phyloP scores from a whole-genome alignment of 2,329 filamentous ascomycete genomes.

The Lecanicillium sp. region DNA sequence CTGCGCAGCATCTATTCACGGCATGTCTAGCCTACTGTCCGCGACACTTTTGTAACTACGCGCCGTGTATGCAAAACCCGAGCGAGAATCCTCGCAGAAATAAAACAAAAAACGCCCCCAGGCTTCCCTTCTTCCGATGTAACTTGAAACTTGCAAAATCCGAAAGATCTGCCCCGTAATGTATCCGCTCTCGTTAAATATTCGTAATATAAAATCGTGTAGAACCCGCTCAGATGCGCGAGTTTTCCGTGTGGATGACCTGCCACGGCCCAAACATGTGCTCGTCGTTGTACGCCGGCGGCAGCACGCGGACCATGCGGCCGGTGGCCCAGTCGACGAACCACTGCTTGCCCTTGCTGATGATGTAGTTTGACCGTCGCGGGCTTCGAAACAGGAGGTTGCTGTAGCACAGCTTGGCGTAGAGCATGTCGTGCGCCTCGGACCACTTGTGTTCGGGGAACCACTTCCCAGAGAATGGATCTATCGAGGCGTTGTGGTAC shows the following conservation, averaged over 20 bases:
- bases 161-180: background rate
- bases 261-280: slow-evolving; percentile 46
- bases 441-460: slow-evolving; percentile 50
- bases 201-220: slow-evolving; percentile 3
- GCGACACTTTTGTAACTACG: too few species aligned
- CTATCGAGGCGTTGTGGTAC: slow-evolving; percentile 39
- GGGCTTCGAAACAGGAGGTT: slow-evolving; percentile 51
- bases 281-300: slow-evolving; percentile 48
- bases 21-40: too few species aligned
- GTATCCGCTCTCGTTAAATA: slow-evolving; percentile 2
- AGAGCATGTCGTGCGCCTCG: slow-evolving; percentile 50
- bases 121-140: too few species aligned
- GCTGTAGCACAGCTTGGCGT: slow-evolving; percentile 55
- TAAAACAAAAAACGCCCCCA: too few species aligned
- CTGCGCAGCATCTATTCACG: too few species aligned
- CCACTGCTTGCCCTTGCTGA: slow-evolving; percentile 52
- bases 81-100: too few species aligned
- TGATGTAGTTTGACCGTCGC: slow-evolving; percentile 52
- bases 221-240: slow-evolving; percentile 30
- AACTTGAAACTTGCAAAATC: slow-evolving; percentile 4
- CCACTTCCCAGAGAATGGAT: slow-evolving; percentile 50
- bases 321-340: slow-evolving; percentile 55
- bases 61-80: too few species aligned
- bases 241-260: slow-evolving; percentile 43
- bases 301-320: slow-evolving; percentile 46